phyloP scores from a whole-genome alignment of 179 eudicot species.

The Pouteria campechiana region DNA sequence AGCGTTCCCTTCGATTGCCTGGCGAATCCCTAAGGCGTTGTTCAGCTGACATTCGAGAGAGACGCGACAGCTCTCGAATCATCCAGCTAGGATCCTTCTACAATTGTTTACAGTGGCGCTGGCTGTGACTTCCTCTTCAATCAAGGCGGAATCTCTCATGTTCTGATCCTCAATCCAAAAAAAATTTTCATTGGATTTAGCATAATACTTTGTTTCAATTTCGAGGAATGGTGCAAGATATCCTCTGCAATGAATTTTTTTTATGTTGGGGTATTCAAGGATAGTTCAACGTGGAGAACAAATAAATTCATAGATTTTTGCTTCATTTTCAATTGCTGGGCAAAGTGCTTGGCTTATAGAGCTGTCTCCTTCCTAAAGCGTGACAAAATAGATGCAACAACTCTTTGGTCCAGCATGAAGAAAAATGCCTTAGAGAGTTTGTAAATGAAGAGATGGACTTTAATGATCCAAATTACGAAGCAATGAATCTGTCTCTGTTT shows the following conservation, averaged over 20 bases:
- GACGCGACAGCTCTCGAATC: too few species aligned
- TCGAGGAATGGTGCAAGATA: conserved; percentile 91
- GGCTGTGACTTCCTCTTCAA: conserved; percentile 64
- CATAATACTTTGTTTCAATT: conserved; percentile 72
- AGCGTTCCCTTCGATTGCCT: conserved; percentile 67
- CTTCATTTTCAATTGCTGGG: conserved; percentile 59
- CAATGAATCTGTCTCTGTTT: too few species aligned
- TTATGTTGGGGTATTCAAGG: conserved; percentile 81
- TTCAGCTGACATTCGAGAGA: conserved; percentile 77
- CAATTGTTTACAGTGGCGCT: conserved; percentile 39
- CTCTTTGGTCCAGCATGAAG: conserved; percentile 34
- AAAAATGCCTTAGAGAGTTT: conserved; percentile 77
- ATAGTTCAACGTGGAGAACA: conserved; percentile 69
- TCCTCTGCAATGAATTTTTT: conserved; percentile 93
- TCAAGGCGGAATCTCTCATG: conserved; percentile 44
- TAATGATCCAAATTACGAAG: too few species aligned
- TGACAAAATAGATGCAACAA: conserved; percentile 14
- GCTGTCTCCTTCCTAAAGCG: conserved; percentile 22
- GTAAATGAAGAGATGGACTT: too few species aligned
- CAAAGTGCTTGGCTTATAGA: conserved; percentile 71
- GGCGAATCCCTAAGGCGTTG: conserved; percentile 89
- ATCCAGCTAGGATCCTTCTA: conserved; percentile 44
- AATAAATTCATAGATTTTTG: conserved; percentile 69
- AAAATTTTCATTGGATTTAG: conserved; percentile 36
- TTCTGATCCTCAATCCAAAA: conserved; percentile 6